These are phyloP conservation scores for Pterulicium gracile DNA, from an alignment of 1,284 basidiomycete genomes.

Conservation along the genomic window DNA sequence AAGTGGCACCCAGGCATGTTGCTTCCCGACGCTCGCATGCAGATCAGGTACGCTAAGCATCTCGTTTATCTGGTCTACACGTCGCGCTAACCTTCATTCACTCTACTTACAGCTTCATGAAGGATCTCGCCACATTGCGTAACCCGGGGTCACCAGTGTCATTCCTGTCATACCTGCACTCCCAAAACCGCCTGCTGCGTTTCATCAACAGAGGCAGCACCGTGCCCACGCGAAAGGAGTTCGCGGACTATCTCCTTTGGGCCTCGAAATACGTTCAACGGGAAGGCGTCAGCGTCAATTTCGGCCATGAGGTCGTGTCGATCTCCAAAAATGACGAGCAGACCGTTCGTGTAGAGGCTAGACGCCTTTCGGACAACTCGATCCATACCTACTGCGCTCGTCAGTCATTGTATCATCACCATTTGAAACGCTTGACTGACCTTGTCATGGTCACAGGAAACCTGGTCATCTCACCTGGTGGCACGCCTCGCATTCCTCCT, in stretches of 20 bases:
- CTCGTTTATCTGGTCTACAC: neutral
- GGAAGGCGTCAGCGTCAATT: conserved; percentile 33
- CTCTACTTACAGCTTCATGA: conserved; percentile 35
- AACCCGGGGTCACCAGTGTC: conserved; percentile 46
- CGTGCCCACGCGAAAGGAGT: conserved; percentile 84
- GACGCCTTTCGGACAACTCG: conserved; percentile 24
- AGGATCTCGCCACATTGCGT: conserved; percentile 48
- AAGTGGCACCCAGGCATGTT: conserved; percentile 53
- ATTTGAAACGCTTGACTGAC: too few species aligned
- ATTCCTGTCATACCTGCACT: conserved; percentile 46
- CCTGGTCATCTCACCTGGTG: conserved; percentile 41
- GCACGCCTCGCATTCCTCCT: conserved; percentile 32
- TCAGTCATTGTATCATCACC: conserved; percentile 17
- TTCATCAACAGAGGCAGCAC: conserved; percentile 84
- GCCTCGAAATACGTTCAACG: conserved; percentile 33
- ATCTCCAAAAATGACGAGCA: conserved; percentile 24
- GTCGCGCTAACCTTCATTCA: conserved; percentile 6
- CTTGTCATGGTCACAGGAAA: conserved; percentile 27
- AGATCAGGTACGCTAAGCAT: conserved; percentile 32
- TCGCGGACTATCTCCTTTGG: conserved; percentile 48
- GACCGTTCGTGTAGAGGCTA: conserved; percentile 28
- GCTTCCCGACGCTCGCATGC: conserved; percentile 45
- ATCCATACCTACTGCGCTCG: conserved; percentile 25
- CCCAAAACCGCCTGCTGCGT: conserved; percentile 34
- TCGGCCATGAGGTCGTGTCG: conserved; percentile 36